These are phyloP conservation scores for Didymella exigua DNA, from an alignment of 2,329 filamentous ascomycete genomes.

Conservation along the genomic window DNA sequence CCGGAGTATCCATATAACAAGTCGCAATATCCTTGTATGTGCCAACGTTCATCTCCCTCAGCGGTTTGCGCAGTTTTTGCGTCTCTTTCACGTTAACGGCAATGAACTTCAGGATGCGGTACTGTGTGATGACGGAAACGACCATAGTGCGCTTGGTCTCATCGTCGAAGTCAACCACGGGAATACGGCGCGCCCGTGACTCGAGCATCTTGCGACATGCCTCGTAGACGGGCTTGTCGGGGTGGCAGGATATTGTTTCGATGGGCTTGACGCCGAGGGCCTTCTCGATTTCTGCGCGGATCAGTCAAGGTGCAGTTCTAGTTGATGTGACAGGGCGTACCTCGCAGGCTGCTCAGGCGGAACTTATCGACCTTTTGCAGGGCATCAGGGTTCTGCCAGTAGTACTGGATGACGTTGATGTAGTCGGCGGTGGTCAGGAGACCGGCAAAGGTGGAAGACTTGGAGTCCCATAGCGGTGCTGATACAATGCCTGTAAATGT, in stretches of 20 bases:
- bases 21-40: slow-evolving; percentile 83
- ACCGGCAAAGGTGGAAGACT: slow-evolving; percentile 89
- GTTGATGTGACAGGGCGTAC: slow-evolving; percentile 54
- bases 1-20: slow-evolving; percentile 84
- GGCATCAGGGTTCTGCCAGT: slow-evolving; percentile 94
- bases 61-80: slow-evolving; percentile 82
- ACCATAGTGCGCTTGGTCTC: slow-evolving; percentile 92
- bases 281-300: slow-evolving; percentile 80
- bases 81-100: slow-evolving; percentile 93
- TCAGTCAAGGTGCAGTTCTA: slow-evolving; percentile 16
- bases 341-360: slow-evolving; percentile 85
- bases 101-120: slow-evolving; percentile 97
- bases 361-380: slow-evolving; percentile 92
- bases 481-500: slow-evolving; percentile 82
- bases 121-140: slow-evolving; percentile 96
- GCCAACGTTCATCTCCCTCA: slow-evolving; percentile 82
- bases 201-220: slow-evolving; percentile 93
- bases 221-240: slow-evolving; percentile 88
- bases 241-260: slow-evolving; percentile 95
- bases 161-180: slow-evolving; percentile 89
- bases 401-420: slow-evolving; percentile 98
- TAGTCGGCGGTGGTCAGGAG: slow-evolving; percentile 95
- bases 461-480: slow-evolving; percentile 94
- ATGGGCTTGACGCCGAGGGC: slow-evolving; percentile 89
- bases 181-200: slow-evolving; percentile 90